Evolutionary conservation across 345 rosid species (phyloP).

Genomic region (Citrus hindsii): DNA sequence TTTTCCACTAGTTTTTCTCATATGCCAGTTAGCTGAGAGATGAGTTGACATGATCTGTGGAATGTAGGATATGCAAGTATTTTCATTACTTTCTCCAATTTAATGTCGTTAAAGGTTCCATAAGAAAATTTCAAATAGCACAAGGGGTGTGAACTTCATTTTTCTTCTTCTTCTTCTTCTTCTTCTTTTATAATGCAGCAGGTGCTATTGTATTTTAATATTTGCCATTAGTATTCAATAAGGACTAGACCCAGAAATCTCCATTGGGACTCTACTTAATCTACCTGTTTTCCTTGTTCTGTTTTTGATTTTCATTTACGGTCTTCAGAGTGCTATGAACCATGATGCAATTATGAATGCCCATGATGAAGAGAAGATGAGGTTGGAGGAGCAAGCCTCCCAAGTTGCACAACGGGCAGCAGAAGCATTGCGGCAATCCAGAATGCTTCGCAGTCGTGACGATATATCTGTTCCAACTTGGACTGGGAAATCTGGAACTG

Average conservation of each 20-base stretch:
- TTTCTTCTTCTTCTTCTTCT: background rate
- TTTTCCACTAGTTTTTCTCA: background rate
- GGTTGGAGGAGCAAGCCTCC: conserved; percentile 89
- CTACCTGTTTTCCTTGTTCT: background rate
- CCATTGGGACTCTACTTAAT: background rate
- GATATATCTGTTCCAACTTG: conserved; percentile 83
- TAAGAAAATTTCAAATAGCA: background rate
- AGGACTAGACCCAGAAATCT: background rate
- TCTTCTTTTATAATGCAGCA: background rate
- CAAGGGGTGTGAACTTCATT: background rate
- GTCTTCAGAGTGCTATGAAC: conserved; percentile 76
- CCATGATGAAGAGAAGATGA: conserved; percentile 68
- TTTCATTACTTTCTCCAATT: background rate
- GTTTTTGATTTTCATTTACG: background rate
- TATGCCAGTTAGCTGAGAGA: background rate
- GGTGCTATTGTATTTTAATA: background rate
- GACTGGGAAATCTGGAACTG: conserved; percentile 91
- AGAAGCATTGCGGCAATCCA: conserved; percentile 86
- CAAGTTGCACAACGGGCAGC: conserved; percentile 92
- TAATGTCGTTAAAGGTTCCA: background rate
- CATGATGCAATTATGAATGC: conserved; percentile 84
- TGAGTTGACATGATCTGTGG: background rate
- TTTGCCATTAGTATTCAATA: background rate
- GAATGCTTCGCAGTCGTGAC: conserved; percentile 83
- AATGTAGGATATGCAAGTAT: background rate